These are phyloP conservation scores for Capsicum baccatum DNA, from an alignment of 257 asterid genomes.

Conservation along the genomic window DNA sequence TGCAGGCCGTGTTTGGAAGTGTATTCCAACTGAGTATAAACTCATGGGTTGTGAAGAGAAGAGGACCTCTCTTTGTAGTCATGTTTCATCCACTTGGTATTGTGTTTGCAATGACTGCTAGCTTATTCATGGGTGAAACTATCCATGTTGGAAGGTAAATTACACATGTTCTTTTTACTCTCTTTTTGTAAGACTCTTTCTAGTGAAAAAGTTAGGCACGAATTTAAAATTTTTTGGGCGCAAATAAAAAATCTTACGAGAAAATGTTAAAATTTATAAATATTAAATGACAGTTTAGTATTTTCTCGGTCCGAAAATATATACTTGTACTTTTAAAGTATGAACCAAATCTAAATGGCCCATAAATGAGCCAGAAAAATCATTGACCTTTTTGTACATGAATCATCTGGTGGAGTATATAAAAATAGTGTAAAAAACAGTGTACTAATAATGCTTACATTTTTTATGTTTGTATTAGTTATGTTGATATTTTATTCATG, in stretches of 20 bases:
- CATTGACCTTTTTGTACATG: not conserved
- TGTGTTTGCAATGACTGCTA: constrained; percentile 48
- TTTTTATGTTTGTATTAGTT: no score
- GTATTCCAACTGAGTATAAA: constrained; percentile 55
- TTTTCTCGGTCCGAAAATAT: no score
- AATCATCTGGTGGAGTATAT: no score
- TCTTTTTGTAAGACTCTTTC: no score
- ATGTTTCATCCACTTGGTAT: constrained; percentile 71
- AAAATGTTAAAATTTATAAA: not conserved
- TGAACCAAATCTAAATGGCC: no score
- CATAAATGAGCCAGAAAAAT: not conserved
- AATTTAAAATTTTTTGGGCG: no score
- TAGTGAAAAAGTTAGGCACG: no score
- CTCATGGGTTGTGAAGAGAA: constrained; percentile 66
- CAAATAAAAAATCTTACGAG: no score
- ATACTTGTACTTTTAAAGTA: no score
- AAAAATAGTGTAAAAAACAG: no score
- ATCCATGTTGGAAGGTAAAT: constrained; percentile 68
- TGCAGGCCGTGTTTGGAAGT: constrained; percentile 64
- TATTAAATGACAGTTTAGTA: not conserved
- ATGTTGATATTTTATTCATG: no score
- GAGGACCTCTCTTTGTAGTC: constrained; percentile 69
- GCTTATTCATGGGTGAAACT: constrained; percentile 58
- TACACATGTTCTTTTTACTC: not conserved
- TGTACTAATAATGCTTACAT: no score